Base-by-base conservation (phyloP, 163 green algal species). In the Picocystis sp. region DNA sequence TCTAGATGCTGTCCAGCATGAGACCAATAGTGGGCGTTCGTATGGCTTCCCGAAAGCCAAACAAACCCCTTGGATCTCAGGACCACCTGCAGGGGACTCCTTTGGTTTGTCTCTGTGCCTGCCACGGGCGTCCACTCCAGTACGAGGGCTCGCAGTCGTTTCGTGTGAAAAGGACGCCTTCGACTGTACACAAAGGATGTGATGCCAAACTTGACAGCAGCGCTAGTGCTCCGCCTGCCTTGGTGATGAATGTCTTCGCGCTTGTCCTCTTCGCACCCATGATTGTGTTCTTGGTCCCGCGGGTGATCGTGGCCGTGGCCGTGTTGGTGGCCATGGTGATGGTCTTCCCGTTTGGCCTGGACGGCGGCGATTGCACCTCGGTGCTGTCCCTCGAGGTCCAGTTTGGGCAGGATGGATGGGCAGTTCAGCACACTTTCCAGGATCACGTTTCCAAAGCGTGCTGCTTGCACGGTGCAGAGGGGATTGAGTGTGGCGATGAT, bases 1-100 rank as follows among this genome's bases (percentile, higher is more conserved):
- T 94, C 85, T 74, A 94, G 93, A 75, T 93, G 81, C 66, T 91
- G 78, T 14, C 85, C 85, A 22, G 82, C 83, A 55, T 94, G 85
- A 41, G 52, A 75, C 85, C 85, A 94, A 69, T 92, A 93, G 74
- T 81, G 89, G 13, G 84, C 84, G 2, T 76, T 89, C 25, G 55
- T 56, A 72, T 94, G 85, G 50, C 55, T 75, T 66, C 82, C 77
- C 51, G 70, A 75, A 33, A 94, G 72, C 85, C 85, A 94, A 72
- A 90, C 81, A 67, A 93, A 94, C 35, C 85, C 85, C 71, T 94
- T 94, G 58, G 70, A 84, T 54, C 83, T 71, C 52, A 93, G 64
- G 51, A 92, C 44, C 6, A 11, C 72, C 14, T 75, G 79, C 38
- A 29, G 14, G 3, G 3, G 21, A 19, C 14, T 14, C 44, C 44